These are phyloP conservation scores for Salix viminalis DNA, from an alignment of 345 rosid genomes.

Conservation along the genomic window DNA sequence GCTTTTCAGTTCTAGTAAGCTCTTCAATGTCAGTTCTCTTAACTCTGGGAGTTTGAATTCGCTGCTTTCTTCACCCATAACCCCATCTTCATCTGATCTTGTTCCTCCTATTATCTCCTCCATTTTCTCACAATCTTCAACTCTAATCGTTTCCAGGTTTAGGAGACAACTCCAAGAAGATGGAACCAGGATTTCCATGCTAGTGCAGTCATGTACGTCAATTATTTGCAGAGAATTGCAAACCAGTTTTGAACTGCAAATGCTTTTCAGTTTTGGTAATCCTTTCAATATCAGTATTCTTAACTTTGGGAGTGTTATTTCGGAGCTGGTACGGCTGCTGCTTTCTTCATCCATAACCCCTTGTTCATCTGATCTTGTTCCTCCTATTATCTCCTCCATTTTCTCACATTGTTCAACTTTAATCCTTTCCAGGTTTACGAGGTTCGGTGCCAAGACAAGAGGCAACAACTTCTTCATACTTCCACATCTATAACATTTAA, in stretches of 20 bases:
- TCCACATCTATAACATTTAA: not conserved
- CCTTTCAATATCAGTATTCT: fast-evolving
- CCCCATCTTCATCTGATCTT: too few relatives aligned
- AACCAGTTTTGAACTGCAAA: not conserved
- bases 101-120: too few relatives aligned
- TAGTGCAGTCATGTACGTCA: too few relatives aligned
- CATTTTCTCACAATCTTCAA: too few relatives aligned
- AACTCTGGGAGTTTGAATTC: not conserved
- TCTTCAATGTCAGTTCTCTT: fast-evolving
- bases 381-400: slow-evolving; percentile 13
- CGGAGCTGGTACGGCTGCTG: too few relatives aligned
- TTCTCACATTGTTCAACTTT: fast-evolving
- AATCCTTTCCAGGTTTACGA: not conserved
- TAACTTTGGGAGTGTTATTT: slow-evolving; percentile 4
- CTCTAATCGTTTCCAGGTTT: too few relatives aligned
- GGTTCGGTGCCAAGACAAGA: not conserved
- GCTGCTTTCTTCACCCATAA: too few relatives aligned
- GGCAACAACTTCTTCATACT: slow-evolving; percentile 11
- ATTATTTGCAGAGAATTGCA: too few relatives aligned
- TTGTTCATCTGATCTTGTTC: too few relatives aligned
- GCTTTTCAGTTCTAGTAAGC: not conserved
- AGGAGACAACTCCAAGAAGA: too few relatives aligned
- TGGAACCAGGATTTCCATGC: too few relatives aligned
- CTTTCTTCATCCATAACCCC: not conserved
- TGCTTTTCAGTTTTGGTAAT: slow-evolving; percentile 5